Evolutionary conservation across 148 eudicot genomes (phyloP).

Genomic region (Diospyros lotus): DNA sequence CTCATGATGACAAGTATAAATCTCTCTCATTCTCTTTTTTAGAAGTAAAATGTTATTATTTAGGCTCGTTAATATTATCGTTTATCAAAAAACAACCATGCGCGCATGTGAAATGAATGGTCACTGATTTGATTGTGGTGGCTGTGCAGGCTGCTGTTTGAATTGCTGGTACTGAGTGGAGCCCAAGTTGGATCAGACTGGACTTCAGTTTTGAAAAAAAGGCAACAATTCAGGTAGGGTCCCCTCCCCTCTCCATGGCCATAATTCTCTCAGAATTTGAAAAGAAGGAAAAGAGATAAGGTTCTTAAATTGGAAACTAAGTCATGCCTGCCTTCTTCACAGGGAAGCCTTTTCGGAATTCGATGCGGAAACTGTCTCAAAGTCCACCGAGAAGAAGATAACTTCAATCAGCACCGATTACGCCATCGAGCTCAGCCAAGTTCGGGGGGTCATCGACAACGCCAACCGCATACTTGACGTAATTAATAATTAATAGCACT

Average conservation of each 20-base stretch:
- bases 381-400: constrained; percentile 64
- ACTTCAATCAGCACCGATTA: constrained; percentile 40
- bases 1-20: constrained; percentile 69
- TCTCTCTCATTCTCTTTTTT: not conserved
- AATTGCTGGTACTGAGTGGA: constrained; percentile 61
- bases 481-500: not conserved
- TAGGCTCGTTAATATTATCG: no score
- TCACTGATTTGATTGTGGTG: no score
- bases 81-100: no score
- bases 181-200: constrained; percentile 95
- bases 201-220: constrained; percentile 71
- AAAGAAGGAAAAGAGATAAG: not conserved
- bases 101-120: no score
- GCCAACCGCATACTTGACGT: constrained; percentile 65
- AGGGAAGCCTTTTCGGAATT: constrained; percentile 79
- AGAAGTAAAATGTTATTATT: no score
- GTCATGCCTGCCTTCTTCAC: constrained; percentile 10
- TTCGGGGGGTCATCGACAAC: constrained; percentile 83
- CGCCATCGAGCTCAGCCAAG: constrained; percentile 50
- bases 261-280: not conserved
- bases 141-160: constrained; percentile 57
- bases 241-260: not conserved
- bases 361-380: constrained; percentile 70
- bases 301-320: not conserved
- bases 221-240: constrained; percentile 55